These are phyloP conservation scores for Apophysomyces variabilis DNA, from an alignment of 371 early-diverging fungal genomes.

Conservation along the genomic window DNA sequence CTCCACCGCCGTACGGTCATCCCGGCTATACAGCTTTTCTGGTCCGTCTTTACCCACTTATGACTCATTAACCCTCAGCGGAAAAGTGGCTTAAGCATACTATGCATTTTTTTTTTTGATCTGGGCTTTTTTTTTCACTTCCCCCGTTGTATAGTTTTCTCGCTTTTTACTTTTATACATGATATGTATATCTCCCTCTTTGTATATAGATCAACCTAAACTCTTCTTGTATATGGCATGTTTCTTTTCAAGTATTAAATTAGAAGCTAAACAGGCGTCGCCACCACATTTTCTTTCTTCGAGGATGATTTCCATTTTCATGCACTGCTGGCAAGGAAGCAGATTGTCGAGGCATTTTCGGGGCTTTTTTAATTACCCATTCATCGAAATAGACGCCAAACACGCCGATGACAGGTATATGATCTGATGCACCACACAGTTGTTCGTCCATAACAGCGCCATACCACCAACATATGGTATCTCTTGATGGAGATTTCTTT, in stretches of 20 bases:
- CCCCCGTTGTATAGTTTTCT: not conserved
- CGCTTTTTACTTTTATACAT: too few species aligned
- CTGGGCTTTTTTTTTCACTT: not conserved
- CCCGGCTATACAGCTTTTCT: constrained; percentile 34
- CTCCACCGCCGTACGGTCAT: constrained; percentile 27
- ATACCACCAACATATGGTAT: constrained; percentile 41
- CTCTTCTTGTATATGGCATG: not conserved
- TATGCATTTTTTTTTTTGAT: not conserved
- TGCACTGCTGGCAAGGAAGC: constrained; percentile 15
- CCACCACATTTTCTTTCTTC: constrained; percentile 17
- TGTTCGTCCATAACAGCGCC: constrained; percentile 39
- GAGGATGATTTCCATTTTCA: constrained; percentile 9
- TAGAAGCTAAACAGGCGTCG: constrained; percentile 9
- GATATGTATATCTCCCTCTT: not conserved
- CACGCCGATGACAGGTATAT: constrained; percentile 64
- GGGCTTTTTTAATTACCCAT: constrained; percentile 20
- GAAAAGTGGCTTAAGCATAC: constrained; percentile 9
- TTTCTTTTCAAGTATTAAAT: not conserved
- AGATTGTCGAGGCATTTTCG: constrained; percentile 12
- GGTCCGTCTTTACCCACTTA: constrained; percentile 30
- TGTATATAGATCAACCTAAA: constrained; percentile 3
- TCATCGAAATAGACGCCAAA: constrained; percentile 59
- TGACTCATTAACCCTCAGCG: constrained; percentile 22
- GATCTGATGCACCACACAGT: constrained; percentile 51
- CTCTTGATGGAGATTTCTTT: constrained; percentile 7